phyloP scores from a whole-genome alignment of 768 basidiomycete genomes.

The Pisolithus orientalis region DNA sequence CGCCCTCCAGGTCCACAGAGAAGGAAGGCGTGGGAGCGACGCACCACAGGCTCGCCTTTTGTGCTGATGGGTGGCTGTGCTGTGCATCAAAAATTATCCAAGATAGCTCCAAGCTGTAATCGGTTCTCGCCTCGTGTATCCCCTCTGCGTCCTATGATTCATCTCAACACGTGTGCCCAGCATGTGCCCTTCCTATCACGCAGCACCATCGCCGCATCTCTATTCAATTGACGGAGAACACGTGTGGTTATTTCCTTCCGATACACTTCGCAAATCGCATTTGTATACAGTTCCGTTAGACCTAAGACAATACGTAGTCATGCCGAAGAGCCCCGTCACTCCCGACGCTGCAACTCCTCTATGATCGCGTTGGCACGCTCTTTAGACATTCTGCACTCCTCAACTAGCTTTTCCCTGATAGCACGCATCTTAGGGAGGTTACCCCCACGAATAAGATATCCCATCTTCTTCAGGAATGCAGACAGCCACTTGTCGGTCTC shows the following conservation, averaged over 20 bases:
- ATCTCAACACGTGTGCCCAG: background rate
- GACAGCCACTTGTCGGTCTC: conserved; percentile 3
- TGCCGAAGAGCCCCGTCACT: background rate
- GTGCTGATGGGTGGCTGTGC: conserved; percentile 27
- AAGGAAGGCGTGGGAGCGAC: conserved; percentile 23
- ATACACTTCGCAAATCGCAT: too few relatives aligned
- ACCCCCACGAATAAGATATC: background rate
- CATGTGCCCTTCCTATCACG: background rate
- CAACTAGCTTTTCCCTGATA: conserved; percentile 1
- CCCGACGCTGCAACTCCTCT: background rate
- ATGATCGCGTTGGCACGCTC: background rate
- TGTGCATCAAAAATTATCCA: too few relatives aligned
- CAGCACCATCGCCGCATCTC: too few relatives aligned
- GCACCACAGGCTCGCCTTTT: conserved; percentile 19
- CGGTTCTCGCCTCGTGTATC: too few relatives aligned
- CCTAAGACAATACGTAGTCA: too few relatives aligned
- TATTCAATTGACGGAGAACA: too few relatives aligned
- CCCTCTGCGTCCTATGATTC: background rate
- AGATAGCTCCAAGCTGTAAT: too few relatives aligned
- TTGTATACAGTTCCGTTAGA: too few relatives aligned
- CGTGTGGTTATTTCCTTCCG: too few relatives aligned
- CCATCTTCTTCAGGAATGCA: conserved; percentile 3
- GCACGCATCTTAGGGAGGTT: background rate
- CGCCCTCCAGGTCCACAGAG: conserved; percentile 18
- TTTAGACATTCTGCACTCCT: background rate